Conservation (phyloP, 2,329 filamentous ascomycete genomes). For the Lecanosticta acicola region DNA sequence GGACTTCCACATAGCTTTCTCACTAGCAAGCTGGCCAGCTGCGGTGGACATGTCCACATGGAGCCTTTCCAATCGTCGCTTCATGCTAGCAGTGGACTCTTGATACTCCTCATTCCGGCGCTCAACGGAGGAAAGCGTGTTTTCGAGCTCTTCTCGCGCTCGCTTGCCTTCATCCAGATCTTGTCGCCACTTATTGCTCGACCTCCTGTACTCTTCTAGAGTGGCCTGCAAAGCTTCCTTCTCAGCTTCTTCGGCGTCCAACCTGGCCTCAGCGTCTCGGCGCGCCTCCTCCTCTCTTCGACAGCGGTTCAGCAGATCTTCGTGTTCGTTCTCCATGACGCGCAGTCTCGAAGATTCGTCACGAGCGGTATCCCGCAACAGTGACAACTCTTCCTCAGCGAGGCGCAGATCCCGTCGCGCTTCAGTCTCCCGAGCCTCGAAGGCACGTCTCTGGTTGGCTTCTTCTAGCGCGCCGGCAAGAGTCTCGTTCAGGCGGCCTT, state of each 20-base stretch:
- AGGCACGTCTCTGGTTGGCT: constrained; percentile 37
- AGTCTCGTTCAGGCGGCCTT: constrained; percentile 31
- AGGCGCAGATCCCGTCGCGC: constrained; percentile 42
- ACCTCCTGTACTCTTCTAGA: constrained; percentile 58
- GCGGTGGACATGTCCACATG: constrained; percentile 82
- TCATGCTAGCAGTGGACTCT: constrained; percentile 52
- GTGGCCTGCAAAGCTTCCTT: constrained; percentile 57
- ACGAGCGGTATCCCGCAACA: constrained; percentile 38
- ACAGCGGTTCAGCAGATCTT: constrained; percentile 36
- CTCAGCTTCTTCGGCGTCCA: constrained; percentile 48
- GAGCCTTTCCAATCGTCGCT: constrained; percentile 74
- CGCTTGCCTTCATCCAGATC: constrained; percentile 53
- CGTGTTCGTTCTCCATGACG: constrained; percentile 40
- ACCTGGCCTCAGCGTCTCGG: constrained; percentile 25
- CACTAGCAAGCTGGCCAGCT: constrained; percentile 71
- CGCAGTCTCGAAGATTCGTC: constrained; percentile 41
- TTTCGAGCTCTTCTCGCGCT: constrained; percentile 62
- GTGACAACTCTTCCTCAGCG: constrained; percentile 45
- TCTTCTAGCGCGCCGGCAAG: constrained; percentile 36
- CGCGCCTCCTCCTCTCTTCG: constrained; percentile 32
- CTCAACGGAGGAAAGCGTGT: constrained; percentile 61
- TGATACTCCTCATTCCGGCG: constrained; percentile 82
- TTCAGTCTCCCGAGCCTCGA: constrained; percentile 43
- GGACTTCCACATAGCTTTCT: constrained; percentile 72
- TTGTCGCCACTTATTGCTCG: constrained; percentile 53